Conservation (phyloP, 2,329 filamentous ascomycete genomes). For the Xylaria sp. region DNA sequence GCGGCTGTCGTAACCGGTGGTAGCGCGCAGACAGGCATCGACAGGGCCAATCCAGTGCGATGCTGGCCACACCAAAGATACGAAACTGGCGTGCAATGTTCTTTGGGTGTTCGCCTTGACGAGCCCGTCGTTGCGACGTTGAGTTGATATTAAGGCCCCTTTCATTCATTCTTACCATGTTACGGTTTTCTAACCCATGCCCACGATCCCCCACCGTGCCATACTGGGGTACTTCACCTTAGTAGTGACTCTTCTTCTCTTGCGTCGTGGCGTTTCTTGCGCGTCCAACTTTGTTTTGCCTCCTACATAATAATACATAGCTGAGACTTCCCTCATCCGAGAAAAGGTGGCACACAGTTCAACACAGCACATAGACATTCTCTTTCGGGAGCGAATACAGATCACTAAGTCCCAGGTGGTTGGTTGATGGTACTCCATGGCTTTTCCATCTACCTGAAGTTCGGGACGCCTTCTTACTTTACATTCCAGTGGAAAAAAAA, state of each 20-base stretch:
- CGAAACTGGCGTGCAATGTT: conserved; percentile 15
- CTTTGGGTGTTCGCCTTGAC: conserved; percentile 2
- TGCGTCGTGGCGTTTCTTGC: conserved; percentile 30
- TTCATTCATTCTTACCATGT: not conserved
- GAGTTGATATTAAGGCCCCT: conserved; percentile 14
- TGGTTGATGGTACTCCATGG: conserved; percentile 23
- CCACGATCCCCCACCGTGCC: conserved; percentile 24
- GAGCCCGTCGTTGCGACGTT: conserved; percentile 17
- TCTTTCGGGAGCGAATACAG: conserved; percentile 1
- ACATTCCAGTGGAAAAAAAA: conserved; percentile 30
- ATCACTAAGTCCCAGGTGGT: conserved; percentile 6
- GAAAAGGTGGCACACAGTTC: conserved; percentile 16
- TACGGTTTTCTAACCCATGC: not conserved
- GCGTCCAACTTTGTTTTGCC: conserved; percentile 10
- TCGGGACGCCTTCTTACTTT: conserved; percentile 29
- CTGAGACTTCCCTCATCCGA: conserved; percentile 26
- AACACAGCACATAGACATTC: conserved; percentile 16
- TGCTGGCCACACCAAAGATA: conserved; percentile 14
- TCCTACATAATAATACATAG: conserved; percentile 15
- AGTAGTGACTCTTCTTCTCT: conserved; percentile 16
- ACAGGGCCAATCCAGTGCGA: not conserved
- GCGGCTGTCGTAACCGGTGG: conserved; percentile 30
- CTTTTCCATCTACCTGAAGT: conserved; percentile 12
- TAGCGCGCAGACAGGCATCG: conserved; percentile 2
- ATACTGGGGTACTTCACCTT: conserved; percentile 13